Evolutionary conservation across 208 protist genomes (phyloP), one percentile per base, ranked within the genome.

Genomic region (Trypanosoma vivax): DNA sequence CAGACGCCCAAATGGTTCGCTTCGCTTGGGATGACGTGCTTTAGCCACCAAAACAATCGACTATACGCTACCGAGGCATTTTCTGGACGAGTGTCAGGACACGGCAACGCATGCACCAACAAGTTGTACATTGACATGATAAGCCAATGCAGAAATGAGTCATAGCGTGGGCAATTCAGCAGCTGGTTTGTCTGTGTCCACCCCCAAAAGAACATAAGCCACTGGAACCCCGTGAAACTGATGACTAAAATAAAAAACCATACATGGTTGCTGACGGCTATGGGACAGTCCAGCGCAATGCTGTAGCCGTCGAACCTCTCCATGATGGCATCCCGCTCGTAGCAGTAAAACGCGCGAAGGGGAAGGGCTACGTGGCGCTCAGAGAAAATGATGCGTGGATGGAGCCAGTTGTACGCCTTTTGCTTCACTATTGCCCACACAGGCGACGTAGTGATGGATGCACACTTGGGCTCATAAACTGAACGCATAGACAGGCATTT

Each of bases 261-360:
- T 6, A 68, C 39, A 53, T 87, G 79, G 54, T 92, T 92, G 24
- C 60, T 70, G 18, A 55, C 63, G 1, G 72, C 77, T 39, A 92
- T 64, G 1, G 84, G 84, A 47, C 62, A 65, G 65, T 92, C 84
- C 9, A 92, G 46, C 24, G 76, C 50, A 43, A 55, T 68, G 18
- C 78, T 84, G 67, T 85, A 87, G 50, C 78, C 59, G 60, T 92
- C 84, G 63, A 83, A 92, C 39, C 77, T 52, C 5, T 60, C 60
- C 57, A 92, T 60, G 18, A 87, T 25, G 10, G 75, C 66, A 50
- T 92, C 84, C 9, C 61, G 54, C 60, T 92, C 77, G 34, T 52
- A 69, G 62, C 80, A 92, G 58, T 92, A 86, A 55, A 92, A 92
- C 9, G 73, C 62, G 34, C 84, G 79, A 53, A 87, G 52, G 11